Conservation (phyloP, 2,329 filamentous ascomycete genomes). For the Ascosphaera pollenicola region DNA sequence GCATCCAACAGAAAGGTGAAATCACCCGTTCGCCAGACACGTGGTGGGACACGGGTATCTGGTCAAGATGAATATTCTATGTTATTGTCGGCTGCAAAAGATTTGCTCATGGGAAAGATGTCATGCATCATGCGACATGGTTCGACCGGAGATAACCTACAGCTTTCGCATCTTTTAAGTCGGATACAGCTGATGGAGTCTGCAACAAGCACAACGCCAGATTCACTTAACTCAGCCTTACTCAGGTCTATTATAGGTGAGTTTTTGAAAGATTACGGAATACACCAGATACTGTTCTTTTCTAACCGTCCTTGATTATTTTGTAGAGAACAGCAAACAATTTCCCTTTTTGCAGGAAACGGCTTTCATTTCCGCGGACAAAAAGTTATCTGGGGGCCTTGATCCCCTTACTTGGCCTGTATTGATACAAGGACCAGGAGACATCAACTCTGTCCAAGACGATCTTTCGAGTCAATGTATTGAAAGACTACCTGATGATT, state of each 20-base stretch:
- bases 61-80: slow-evolving; percentile 15
- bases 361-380: slow-evolving; percentile 22
- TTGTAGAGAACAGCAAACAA: slow-evolving; percentile 18
- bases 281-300: slow-evolving; percentile 4
- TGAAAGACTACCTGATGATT: slow-evolving; percentile 59
- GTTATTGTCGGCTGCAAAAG: slow-evolving; percentile 16
- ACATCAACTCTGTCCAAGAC: background rate
- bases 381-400: slow-evolving; percentile 20
- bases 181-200: slow-evolving; percentile 21
- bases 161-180: slow-evolving; percentile 17
- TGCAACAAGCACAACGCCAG: slow-evolving; percentile 14
- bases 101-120: slow-evolving; percentile 10
- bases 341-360: slow-evolving; percentile 19
- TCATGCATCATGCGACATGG: slow-evolving; percentile 11
- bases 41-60: background rate
- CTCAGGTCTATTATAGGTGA: background rate
- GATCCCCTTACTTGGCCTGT: slow-evolving; percentile 29
- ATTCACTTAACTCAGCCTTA: background rate
- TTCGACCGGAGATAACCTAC: slow-evolving; percentile 19
- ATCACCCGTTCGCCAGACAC: background rate
- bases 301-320: background rate
- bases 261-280: background rate
- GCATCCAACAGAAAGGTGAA: background rate
- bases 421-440: background rate
- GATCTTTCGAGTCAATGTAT: slow-evolving; percentile 59